phyloP scores from a whole-genome alignment of 352 stramenopile genomes.

The Phytopythium kandeliae region DNA sequence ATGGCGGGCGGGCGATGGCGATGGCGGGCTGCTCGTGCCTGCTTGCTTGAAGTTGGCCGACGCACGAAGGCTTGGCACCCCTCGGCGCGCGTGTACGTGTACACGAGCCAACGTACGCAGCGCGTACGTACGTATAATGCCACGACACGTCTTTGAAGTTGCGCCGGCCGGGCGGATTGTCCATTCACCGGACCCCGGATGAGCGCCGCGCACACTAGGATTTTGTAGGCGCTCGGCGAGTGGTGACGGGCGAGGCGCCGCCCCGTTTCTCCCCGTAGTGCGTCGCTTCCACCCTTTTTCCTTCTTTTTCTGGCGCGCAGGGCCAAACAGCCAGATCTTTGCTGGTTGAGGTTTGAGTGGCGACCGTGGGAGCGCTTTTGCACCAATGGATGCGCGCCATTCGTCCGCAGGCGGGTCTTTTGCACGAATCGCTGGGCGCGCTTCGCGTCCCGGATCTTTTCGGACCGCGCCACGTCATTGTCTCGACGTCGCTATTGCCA shows the following conservation, averaged over 20 bases:
- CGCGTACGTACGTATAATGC: conserved; percentile 1
- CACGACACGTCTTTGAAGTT: background rate
- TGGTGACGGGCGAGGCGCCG: background rate
- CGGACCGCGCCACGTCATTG: background rate
- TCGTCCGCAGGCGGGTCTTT: conserved; percentile 1
- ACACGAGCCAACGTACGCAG: no score
- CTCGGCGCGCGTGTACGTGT: background rate
- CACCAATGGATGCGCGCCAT: background rate
- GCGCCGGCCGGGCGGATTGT: background rate
- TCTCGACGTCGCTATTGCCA: background rate
- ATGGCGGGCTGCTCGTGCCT: no score
- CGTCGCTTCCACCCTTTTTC: conserved; percentile 2
- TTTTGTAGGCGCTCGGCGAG: background rate
- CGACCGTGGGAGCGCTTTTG: background rate
- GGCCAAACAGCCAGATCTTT: conserved; percentile 7
- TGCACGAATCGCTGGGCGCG: background rate
- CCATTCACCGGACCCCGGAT: background rate
- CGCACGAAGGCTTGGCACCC: no score
- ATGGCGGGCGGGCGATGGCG: no score
- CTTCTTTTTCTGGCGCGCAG: no score
- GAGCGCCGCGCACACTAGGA: no score
- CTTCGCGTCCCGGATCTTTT: conserved; percentile 4
- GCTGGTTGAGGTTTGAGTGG: conserved; percentile 5
- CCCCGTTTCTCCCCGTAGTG: conserved; percentile 2
- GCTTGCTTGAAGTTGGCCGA: conserved; percentile 1